Percentiles rank a stretch among this genome's conserved stretches.
Evolutionary conservation across 148 eudicot species (phyloP).

Genomic region (Chenopodium formosanum): DNA sequence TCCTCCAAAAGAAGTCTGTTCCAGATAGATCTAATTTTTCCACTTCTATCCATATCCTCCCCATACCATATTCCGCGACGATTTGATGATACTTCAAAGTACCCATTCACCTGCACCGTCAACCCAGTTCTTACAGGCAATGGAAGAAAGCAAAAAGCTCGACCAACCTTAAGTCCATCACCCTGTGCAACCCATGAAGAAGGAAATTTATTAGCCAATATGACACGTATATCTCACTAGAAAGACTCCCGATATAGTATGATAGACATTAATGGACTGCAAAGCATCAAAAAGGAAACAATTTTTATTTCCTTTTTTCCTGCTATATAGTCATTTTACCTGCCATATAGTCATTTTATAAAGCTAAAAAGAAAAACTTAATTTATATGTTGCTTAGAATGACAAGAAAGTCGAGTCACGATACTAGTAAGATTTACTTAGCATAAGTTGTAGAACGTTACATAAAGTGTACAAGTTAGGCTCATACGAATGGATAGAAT

Average conservation of each 20-base stretch:
- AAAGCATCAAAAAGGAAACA: neutral
- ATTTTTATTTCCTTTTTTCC: neutral
- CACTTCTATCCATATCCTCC: slow-evolving; percentile 98
- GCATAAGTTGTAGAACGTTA: too few species aligned
- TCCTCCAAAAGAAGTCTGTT: slow-evolving; percentile 95
- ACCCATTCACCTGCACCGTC: slow-evolving; percentile 86
- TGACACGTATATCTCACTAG: neutral
- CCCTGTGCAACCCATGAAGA: slow-evolving; percentile 54
- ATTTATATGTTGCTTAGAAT: too few species aligned
- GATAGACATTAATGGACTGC: neutral
- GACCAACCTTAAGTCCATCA: slow-evolving; percentile 61
- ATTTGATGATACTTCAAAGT: slow-evolving; percentile 97
- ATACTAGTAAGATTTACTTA: too few species aligned
- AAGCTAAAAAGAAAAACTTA: too few species aligned
- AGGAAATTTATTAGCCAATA: neutral
- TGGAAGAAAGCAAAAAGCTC: slow-evolving; percentile 98
- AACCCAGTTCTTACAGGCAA: slow-evolving; percentile 94
- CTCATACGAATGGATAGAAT: too few species aligned
- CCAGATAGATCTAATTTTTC: slow-evolving; percentile 92
- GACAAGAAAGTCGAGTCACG: too few species aligned
- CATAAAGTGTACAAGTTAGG: too few species aligned
- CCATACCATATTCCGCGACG: slow-evolving; percentile 99
- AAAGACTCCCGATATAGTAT: neutral
- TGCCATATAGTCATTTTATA: neutral
- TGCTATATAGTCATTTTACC: neutral